Conservation (phyloP, 305 asterid genomes). For the Fraxinus albicans region DNA sequence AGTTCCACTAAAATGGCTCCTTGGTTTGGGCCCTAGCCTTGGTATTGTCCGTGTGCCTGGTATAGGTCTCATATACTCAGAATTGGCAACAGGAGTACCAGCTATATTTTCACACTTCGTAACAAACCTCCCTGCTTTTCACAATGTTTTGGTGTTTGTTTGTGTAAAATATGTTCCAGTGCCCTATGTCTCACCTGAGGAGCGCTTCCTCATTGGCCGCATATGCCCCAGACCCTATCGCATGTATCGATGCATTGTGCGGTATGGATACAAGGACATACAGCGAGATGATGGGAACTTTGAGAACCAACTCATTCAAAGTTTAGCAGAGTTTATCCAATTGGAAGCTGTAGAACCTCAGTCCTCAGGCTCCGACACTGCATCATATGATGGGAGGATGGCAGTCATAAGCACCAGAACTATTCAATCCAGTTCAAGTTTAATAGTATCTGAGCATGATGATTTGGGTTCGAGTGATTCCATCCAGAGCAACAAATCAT, state of each 20-base stretch:
- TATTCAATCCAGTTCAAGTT: conserved; percentile 44
- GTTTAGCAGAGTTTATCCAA: conserved; percentile 92
- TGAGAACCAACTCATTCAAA: conserved; percentile 76
- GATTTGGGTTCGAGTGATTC: conserved; percentile 34
- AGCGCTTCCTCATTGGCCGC: conserved; percentile 88
- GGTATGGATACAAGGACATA: conserved; percentile 96
- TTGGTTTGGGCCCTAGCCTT: conserved; percentile 90
- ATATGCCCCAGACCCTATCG: conserved; percentile 90
- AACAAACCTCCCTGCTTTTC: conserved; percentile 94
- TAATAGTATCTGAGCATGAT: conserved; percentile 53
- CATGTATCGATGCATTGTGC: conserved; percentile 91
- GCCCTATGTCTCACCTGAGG: conserved; percentile 84
- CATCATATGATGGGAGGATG: conserved; percentile 88
- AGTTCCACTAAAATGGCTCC: conserved; percentile 87
- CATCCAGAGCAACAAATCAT: conserved; percentile 73
- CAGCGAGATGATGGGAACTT: conserved; percentile 84
- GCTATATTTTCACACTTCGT: conserved; percentile 90
- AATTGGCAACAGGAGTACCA: conserved; percentile 91
- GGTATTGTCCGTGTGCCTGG: conserved; percentile 98
- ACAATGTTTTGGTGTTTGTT: conserved; percentile 82
- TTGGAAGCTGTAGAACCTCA: conserved; percentile 93
- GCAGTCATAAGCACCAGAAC: conserved; percentile 73
- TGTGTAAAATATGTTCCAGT: conserved; percentile 89
- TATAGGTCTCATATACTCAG: conserved; percentile 89
- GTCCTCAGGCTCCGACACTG: conserved; percentile 58